Percentiles rank a stretch among this genome's conserved stretches.
Conservation (phyloP, 129 eudicot genomes). For the Flaveria brownii region DNA sequence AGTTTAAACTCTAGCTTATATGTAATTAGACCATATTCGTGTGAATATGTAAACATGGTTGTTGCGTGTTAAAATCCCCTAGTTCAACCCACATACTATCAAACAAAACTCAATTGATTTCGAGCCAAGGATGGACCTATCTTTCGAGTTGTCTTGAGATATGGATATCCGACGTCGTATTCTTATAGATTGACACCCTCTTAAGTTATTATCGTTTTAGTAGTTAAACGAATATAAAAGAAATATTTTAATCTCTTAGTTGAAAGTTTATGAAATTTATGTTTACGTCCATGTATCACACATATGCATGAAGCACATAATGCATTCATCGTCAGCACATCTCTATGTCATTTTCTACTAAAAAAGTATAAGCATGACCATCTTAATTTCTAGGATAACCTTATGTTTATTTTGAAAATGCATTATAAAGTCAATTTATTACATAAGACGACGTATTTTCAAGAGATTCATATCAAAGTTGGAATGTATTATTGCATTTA, state of each 20-base stretch:
- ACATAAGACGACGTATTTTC: constrained; percentile 4
- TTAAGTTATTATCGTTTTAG: too few species aligned
- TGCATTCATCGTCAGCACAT: not conserved
- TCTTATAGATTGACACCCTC: not conserved
- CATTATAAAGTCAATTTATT: not conserved
- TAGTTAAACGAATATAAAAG: too few species aligned
- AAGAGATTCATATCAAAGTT: not conserved
- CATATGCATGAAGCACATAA: not conserved
- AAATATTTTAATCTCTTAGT: too few species aligned
- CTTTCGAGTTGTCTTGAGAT: not conserved
- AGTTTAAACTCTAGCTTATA: not conserved
- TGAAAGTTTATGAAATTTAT: too few species aligned
- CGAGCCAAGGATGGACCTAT: not conserved
- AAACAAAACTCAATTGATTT: not conserved
- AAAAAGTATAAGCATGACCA: not conserved
- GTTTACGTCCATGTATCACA: not conserved
- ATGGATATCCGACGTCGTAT: not conserved
- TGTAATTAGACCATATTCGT: not conserved
- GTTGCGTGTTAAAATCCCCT: not conserved
- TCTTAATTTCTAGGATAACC: not conserved
- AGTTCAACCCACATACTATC: not conserved
- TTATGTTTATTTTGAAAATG: not conserved
- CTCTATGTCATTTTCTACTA: not conserved
- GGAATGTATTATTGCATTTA: constrained; percentile 30
- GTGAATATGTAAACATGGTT: not conserved